Evolutionary conservation across 192 early-diverging fungal genomes (phyloP), one percentile per base, ranked within the genome.

Genomic region (Paraglomus occultum): DNA sequence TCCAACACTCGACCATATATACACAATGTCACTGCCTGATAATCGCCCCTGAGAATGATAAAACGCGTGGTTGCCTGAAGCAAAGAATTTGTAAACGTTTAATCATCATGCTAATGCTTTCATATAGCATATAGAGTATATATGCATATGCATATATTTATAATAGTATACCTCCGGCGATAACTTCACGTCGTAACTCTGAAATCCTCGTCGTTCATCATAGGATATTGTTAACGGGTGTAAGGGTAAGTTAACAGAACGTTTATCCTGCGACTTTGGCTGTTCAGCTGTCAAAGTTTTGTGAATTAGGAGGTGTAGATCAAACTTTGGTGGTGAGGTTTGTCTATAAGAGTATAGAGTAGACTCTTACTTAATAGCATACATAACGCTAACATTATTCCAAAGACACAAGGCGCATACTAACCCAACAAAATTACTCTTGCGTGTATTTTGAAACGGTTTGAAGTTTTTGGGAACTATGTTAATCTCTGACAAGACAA

Each of bases 291-390:
- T 60, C 12, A 52, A 38, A 49, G 61, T 71, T 48, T 71, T 72
- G 49, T 72, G 71, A 52, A 72, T 65, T 17, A 72, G 71, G 48
- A 72, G 64, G 8, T 72, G 46, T n/a, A 72, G 64, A n/a, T 61
- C 64, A 20, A 72, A 64, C 18, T 72, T 61, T 46, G 71, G n/a
- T 8, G 71, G 71, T 12, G 64, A 67, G 45, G 71, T 72, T 67
- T 72, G 63, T 43, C 71, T 71, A 68, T 15, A n/a, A n/a, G 20
- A 10, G 17, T 14, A 55, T 45, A n/a, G 17, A 44, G 31, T 53
- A 11, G 39, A n/a, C n/a, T n/a, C n/a, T n/a, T n/a, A n/a, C n/a
- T n/a, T n/a, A n/a, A n/a, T n/a, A n/a, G n/a, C n/a, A n/a, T n/a
- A n/a, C n/a, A n/a, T n/a, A n/a, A n/a, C n/a, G n/a, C n/a, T n/a